These are phyloP conservation scores for Parasitella parasitica DNA, from an alignment of 371 early-diverging fungal species.

Conservation along the genomic window DNA sequence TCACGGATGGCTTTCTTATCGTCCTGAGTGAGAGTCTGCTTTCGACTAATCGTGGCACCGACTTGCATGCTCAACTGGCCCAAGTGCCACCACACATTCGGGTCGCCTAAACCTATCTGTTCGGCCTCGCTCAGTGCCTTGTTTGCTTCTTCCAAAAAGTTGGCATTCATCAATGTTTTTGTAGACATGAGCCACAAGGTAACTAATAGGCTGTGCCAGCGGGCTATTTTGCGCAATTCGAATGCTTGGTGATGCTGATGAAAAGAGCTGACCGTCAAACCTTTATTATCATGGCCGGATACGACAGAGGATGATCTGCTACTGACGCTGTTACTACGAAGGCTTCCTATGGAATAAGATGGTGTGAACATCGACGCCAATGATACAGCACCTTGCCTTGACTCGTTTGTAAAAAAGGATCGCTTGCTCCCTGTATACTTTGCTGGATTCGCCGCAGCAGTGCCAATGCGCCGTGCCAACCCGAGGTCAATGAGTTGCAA, in stretches of 20 bases:
- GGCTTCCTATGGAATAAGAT: constrained; percentile 15
- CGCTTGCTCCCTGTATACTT: neutral
- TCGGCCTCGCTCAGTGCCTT: constrained; percentile 68
- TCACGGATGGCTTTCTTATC: constrained; percentile 5
- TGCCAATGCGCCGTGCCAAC: constrained; percentile 11
- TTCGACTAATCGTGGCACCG: neutral
- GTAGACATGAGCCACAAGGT: constrained; percentile 63
- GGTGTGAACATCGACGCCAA: constrained; percentile 15
- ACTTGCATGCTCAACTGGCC: constrained; percentile 48
- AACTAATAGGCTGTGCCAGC: constrained; percentile 30
- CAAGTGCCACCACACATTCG: constrained; percentile 56
- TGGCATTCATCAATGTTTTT: constrained; percentile 55
- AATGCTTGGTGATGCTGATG: constrained; percentile 18
- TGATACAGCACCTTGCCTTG: constrained; percentile 3
- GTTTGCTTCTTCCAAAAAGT: constrained; percentile 58
- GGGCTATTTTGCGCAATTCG: constrained; percentile 21
- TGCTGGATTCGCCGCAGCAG: neutral
- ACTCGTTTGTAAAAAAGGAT: neutral
- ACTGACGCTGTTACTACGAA: constrained; percentile 15
- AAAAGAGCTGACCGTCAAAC: constrained; percentile 8
- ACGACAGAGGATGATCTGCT: neutral
- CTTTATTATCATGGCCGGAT: neutral
- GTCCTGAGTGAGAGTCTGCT: neutral
- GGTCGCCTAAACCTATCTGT: constrained; percentile 48
- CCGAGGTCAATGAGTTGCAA: constrained; percentile 17